These are phyloP conservation scores for Sergeia podlipaevii DNA, from an alignment of 208 protist genomes.

Conservation along the genomic window DNA sequence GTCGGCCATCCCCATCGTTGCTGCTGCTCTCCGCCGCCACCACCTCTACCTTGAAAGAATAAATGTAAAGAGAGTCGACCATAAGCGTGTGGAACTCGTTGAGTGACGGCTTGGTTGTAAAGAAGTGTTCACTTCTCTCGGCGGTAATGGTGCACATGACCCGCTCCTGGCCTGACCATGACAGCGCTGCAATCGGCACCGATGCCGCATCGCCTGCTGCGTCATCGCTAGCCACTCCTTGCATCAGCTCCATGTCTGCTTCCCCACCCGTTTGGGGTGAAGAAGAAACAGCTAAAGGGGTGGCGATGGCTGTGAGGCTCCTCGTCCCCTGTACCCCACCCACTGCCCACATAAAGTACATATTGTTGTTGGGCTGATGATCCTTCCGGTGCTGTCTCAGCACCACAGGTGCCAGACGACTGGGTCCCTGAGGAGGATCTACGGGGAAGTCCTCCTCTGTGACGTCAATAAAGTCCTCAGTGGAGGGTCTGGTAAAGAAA, in stretches of 20 bases:
- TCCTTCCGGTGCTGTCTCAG: constrained; percentile 58
- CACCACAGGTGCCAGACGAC: constrained; percentile 49
- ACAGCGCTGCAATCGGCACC: too few species aligned
- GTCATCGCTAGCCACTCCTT: background rate
- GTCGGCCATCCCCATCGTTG: background rate
- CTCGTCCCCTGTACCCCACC: constrained; percentile 21
- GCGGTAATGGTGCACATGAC: constrained; percentile 73
- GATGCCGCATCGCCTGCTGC: background rate
- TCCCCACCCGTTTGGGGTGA: background rate
- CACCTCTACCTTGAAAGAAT: constrained; percentile 49
- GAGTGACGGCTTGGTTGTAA: constrained; percentile 59
- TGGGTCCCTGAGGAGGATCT: constrained; percentile 48
- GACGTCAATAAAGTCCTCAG: constrained; percentile 64
- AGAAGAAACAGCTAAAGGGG: background rate
- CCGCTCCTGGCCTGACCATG: constrained; percentile 56
- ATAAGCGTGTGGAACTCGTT: constrained; percentile 63
- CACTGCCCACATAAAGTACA: constrained; percentile 73
- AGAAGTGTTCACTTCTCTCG: constrained; percentile 42
- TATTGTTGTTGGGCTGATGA: constrained; percentile 52
- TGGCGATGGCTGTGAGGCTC: background rate
- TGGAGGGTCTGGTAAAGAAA: constrained; percentile 65
- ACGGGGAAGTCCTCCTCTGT: constrained; percentile 56
- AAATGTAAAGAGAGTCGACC: constrained; percentile 69
- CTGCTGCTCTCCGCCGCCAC: background rate
- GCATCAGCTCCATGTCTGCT: background rate